phyloP scores from a whole-genome alignment of 2,329 filamentous ascomycete species.

The Colletotrichum tofieldiae region DNA sequence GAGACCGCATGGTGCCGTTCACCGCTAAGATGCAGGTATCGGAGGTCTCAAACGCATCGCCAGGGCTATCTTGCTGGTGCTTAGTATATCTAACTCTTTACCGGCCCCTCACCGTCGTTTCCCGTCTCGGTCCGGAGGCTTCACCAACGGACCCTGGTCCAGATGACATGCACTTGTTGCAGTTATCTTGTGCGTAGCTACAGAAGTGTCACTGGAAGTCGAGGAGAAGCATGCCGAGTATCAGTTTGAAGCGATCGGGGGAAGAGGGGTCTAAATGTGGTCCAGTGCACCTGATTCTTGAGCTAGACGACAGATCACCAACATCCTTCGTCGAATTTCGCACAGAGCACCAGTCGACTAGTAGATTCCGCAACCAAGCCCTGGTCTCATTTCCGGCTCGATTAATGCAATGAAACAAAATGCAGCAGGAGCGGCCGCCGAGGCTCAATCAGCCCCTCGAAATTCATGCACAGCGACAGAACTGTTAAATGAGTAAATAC shows the following conservation, averaged over 20 bases:
- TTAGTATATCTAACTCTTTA: neutral
- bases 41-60: conserved; percentile 20
- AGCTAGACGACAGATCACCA: no score
- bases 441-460: neutral
- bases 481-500: neutral
- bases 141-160: conserved; percentile 23
- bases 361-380: neutral
- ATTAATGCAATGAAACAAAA: neutral
- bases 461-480: neutral
- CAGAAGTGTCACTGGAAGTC: neutral
- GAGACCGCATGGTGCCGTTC: neutral
- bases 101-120: conserved; percentile 20
- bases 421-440: neutral
- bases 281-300: no score
- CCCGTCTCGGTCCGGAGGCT: conserved; percentile 26
- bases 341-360: neutral
- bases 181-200: conserved; percentile 11
- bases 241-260: neutral
- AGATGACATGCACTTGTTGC: conserved; percentile 7
- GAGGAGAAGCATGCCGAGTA: neutral
- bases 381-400: neutral
- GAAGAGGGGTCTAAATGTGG: neutral
- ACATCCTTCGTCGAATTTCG: no score
- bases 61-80: neutral
- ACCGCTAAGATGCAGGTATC: conserved; percentile 13